Base-by-base conservation (phyloP, 169 alveolate species). In the Theileria luwenshuni region DNA sequence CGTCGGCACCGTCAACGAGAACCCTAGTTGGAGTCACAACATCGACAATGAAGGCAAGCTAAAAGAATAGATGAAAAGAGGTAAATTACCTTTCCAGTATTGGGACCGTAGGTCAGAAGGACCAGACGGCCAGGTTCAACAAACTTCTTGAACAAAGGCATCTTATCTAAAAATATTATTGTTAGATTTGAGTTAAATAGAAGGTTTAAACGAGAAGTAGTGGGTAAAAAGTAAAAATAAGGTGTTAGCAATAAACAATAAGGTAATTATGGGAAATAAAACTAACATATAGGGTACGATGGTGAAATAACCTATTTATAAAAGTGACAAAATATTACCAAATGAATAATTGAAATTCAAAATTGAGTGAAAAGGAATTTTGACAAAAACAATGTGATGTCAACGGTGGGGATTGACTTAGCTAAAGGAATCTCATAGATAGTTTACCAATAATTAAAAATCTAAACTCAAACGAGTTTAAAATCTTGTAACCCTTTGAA, bases 61-160 rank as follows among this genome's bases (percentile, higher is more conserved):
- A 77, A 28, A 42, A 28, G 33, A n/a, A 32, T 13, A 48, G 52
- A 25, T 32, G 21, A 43, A 70, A 38, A 15, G 61, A 23, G 47
- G 25, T 8, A 3, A 59, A 58, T 33, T 58, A 93, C 94, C 95
- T 94, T 94, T 73, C 98, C 98, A 28, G 95, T 91, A 58, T 94
- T 94, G 23, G 98, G 97, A 41, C 98, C 97, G 80, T 92, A 94
- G 59, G 94, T 94, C 71, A 94, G 83, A 49, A 94, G 90, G 86
- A 95, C 90, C 69, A 94, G 92, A 73, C 98, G 94, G 61, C 97
- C 98, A 42, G 97, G 96, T 83, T 94, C 97, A 52, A 92, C 95
- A 77, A 93, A 94, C 84, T 95, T 91, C 72, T 69, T 94, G 76
- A 94, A 94, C 69, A 94, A 86, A 73, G 94, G 90, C 75, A 80